Evolutionary conservation across 1,284 basidiomycete species (phyloP), one percentile per base, ranked within the genome.

Genomic region (Ceraceosorus bombacis): DNA sequence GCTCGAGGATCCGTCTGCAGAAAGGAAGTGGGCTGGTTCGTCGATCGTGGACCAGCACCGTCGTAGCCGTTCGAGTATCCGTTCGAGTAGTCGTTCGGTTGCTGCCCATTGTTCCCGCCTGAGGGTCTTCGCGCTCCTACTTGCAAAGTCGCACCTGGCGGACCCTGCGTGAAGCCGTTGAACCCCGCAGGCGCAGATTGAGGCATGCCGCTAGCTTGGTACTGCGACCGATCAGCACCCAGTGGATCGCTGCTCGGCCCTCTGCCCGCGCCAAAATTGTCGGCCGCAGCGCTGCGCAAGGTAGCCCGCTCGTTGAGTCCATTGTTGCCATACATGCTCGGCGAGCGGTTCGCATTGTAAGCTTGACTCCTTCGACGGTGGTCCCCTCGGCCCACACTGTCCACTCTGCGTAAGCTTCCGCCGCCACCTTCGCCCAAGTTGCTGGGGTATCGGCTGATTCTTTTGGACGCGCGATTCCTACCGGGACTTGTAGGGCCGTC

Each of bases 301-400:
- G 27, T 54, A 27, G 53, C 53, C 6, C 39, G 17, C 5, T 54
- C 53, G 15, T 49, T 15, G 51, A 15, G 27, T 7, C 15, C 49
- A 8, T 12, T 5, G 12, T 53, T 36, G 50, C 43, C 43, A 46
- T 57, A 57, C 5, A 57, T 37, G 46, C 56, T 57, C 40, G 49
- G 39, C 36, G 15, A 15, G 15, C 50, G 49, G 7, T 37, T 48
- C n/a, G 13, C 13, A 5, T 36, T 17, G 53, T 53, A 37, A 40
- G 46, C 39, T 36, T 50, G 49, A 40, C 58, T 60, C 54, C 48
- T 57, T 15, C 58, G 53, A 10, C 58, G 52, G 10, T 40, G 40
- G 41, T 60, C 58, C n/a, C 58, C 58, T 39, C 48, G 43, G 15
- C 53, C 53, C 39, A 60, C 49, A 41, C 58, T 60, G 13, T 60